Conservation (phyloP, 2,329 filamentous ascomycete species). For the Trichoderma harzianum region DNA sequence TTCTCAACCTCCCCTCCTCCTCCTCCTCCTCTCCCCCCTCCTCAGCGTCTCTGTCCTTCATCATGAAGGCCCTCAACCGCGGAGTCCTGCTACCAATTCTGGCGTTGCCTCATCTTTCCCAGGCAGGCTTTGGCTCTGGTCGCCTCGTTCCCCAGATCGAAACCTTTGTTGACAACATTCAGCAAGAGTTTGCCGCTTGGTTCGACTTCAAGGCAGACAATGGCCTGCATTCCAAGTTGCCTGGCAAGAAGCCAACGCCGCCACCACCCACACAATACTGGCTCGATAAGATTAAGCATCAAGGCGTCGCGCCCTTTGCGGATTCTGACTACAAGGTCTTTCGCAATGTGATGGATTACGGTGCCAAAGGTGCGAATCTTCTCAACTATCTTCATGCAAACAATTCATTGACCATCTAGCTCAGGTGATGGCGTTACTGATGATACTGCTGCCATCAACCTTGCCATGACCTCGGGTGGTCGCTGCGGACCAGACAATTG, state of each 20-base stretch:
- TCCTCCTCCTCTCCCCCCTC: background rate
- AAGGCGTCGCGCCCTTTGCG: background rate
- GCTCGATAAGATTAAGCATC: background rate
- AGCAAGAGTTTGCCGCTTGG: background rate
- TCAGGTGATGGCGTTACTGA: conserved; percentile 25
- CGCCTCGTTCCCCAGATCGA: background rate
- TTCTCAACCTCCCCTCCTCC: background rate
- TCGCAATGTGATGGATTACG: conserved; percentile 22
- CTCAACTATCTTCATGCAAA: background rate
- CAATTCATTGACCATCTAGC: background rate
- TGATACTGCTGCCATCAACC: conserved; percentile 36
- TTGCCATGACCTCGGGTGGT: conserved; percentile 30
- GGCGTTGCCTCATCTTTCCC: background rate
- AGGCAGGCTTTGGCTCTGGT: background rate
- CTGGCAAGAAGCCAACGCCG: background rate
- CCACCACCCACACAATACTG: background rate
- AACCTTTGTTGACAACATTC: background rate
- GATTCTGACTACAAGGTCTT: conserved; percentile 26
- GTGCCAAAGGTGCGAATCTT: background rate
- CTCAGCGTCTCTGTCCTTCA: background rate
- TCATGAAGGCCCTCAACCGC: background rate
- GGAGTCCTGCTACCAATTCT: background rate
- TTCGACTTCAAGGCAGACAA: background rate
- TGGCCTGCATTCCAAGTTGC: background rate
- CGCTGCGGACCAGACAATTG: background rate